Evolutionary conservation across 148 eudicot species (phyloP), one percentile per base, ranked within the genome.

Genomic region (Camellia japonica): DNA sequence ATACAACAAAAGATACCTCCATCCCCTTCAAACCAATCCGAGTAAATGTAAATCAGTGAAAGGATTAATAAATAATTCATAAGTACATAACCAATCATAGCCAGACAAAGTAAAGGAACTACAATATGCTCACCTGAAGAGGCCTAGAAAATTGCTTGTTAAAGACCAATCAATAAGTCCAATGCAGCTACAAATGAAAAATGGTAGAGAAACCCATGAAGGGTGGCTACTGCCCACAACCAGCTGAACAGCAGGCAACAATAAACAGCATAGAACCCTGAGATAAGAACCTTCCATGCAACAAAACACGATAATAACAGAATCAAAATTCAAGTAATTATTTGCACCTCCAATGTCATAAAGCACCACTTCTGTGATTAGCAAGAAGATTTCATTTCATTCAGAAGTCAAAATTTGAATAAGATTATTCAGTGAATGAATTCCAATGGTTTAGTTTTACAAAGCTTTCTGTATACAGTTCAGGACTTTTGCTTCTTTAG

Each of bases 1-100:
- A 86, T 92, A 94, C 52, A 90, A 63, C 87, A 85, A 91, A 79
- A 92, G 93, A 82, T 83, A 85, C 84, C 92, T 89, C 98, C 98
- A 94, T 91, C 94, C 90, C 88, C 98, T 94, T 85, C 87, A 84
- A 76, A 70, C 23, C 83, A 43, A 82, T 64, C 66, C 60, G 60
- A 72, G 62, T 67, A 73, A 51, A 82, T 69, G 43, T 43, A 82
- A 71, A 78, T 75, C 76, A 76, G 75, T 68, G 23, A 47, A 67
- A 38, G 52, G 66, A 46, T 38, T 58, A 59, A 56, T n/a, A 20
- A 42, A 18, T 68, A 19, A 60, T 11, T 1, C 23, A 14, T 30
- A 42, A 54, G 18, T 23, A 7, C 38, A 75, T 44, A 78, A 41
- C 63, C 6, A 64, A 44, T 42, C 47, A 67, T 41, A 52, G 47